Percentiles rank a stretch among this genome's conserved stretches.
Evolutionary conservation across 768 basidiomycete genomes (phyloP).

Genomic region (Saitozyma podzolica): DNA sequence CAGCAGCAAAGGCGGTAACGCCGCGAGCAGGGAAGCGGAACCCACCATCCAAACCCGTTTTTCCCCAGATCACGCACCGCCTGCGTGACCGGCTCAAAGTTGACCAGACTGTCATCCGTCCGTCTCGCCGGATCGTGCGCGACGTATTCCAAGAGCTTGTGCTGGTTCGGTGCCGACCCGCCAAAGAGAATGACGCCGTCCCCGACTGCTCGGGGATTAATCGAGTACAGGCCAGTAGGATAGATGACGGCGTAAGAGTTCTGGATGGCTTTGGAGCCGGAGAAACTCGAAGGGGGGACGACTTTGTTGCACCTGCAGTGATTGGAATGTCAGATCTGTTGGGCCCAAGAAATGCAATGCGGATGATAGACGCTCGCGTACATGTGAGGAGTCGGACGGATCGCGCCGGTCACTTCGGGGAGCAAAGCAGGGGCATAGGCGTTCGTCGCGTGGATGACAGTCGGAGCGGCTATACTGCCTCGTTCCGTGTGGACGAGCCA

Average conservation of each 20-base stretch:
- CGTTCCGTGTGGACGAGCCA: constrained; percentile 67
- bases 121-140: constrained; percentile 12
- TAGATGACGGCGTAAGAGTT: constrained; percentile 26
- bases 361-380: constrained; percentile 10
- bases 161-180: constrained; percentile 21
- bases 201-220: constrained; percentile 19
- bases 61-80: constrained; percentile 35
- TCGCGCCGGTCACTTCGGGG: constrained; percentile 11
- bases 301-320: constrained; percentile 62
- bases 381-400: constrained; percentile 26
- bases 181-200: constrained; percentile 31
- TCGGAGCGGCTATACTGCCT: constrained; percentile 62
- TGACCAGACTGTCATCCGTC: constrained; percentile 25
- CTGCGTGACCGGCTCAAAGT: constrained; percentile 38
- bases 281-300: constrained; percentile 42
- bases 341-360: not conserved
- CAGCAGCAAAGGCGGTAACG: not conserved
- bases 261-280: constrained; percentile 22
- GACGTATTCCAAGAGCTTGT: constrained; percentile 22
- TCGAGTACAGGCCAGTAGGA: constrained; percentile 19
- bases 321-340: constrained; percentile 1
- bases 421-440: constrained; percentile 75
- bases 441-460: constrained; percentile 82
- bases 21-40: not conserved
- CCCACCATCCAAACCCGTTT: constrained; percentile 46